Conservation (phyloP, 495 filamentous ascomycete genomes). For the Cercophora newfieldiana region DNA sequence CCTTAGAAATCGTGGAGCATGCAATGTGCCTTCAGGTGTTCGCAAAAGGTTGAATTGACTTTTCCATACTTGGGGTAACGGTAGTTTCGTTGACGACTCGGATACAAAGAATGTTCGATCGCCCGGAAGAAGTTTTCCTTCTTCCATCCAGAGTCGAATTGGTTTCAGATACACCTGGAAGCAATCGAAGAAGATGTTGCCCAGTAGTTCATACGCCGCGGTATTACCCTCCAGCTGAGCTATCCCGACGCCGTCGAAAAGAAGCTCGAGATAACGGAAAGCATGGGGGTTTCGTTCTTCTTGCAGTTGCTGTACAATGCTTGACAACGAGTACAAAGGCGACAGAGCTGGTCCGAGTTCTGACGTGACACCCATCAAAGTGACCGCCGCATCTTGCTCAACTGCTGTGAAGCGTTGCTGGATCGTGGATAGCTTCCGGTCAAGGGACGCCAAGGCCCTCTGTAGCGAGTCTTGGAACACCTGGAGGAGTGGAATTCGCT, state of each 20-base stretch:
- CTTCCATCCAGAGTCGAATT: constrained; percentile 82
- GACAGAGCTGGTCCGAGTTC: constrained; percentile 56
- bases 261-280: constrained; percentile 67
- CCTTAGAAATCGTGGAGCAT: constrained; percentile 73
- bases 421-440: constrained; percentile 43
- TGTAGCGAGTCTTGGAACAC: constrained; percentile 48
- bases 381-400: constrained; percentile 48
- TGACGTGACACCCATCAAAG: constrained; percentile 61
- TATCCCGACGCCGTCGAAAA: constrained; percentile 67
- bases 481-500: constrained; percentile 50
- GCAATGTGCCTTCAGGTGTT: constrained; percentile 54
- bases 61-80: constrained; percentile 70
- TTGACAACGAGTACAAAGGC: constrained; percentile 57
- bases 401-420: constrained; percentile 47
- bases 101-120: constrained; percentile 76
- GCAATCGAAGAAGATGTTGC: constrained; percentile 74
- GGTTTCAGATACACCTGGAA: constrained; percentile 81
- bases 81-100: constrained; percentile 55
- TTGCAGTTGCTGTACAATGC: constrained; percentile 44
- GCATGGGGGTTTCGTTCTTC: constrained; percentile 42
- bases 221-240: constrained; percentile 69
- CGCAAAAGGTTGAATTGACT: constrained; percentile 66
- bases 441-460: constrained; percentile 45
- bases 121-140: constrained; percentile 62
- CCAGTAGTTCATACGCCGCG: constrained; percentile 58